Evolutionary conservation across 768 basidiomycete species (phyloP), one percentile per base, ranked within the genome.

Genomic region (Tricholoma bakamatsutake): DNA sequence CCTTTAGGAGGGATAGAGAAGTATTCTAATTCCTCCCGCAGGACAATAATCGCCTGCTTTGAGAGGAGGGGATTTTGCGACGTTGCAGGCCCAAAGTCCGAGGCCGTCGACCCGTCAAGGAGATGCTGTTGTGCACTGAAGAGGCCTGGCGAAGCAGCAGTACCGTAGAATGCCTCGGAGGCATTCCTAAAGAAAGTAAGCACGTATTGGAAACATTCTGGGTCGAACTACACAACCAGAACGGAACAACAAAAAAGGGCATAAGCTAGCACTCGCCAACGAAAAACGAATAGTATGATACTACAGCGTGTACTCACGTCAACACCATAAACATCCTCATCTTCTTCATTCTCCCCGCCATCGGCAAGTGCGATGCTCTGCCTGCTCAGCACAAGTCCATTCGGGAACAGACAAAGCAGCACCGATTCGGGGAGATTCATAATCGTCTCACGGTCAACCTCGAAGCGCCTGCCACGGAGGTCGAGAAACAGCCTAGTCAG

Each of bases 351-450:
- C 39, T 84, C 88, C 27, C 84, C 87, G 18, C 84, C 86, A 55
- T 88, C 89, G 6, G 83, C 82, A 53, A 89, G 72, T 15, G 85
- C 85, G 7, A 82, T 80, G 57, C 88, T 89, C 66, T 95, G 91
- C 58, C 94, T 80, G 67, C 88, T 93, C 53, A 98, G 80, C 37
- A 98, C 93, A 57, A 98, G 83, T 17, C 96, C 97, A 66, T 98
- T 98, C 9, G 97, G 97, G 67, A 98, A 99, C 59, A 99, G 78
- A 71, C 95, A 98, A 35, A 99, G 77, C 52, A 98, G 79, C 46
- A 99, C 93, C 15, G 91, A 93, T 81, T 99, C 97, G 2, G 97
- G 97, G 17, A 99, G 80, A 69, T 95, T 93, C 94, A 98, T 97
- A 67, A 99, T 88, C 5, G 90, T 94, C 74, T 98, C 96, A 62